phyloP scores from a whole-genome alignment of 2,329 filamentous ascomycete species.

The Hypomyces perniciosus region DNA sequence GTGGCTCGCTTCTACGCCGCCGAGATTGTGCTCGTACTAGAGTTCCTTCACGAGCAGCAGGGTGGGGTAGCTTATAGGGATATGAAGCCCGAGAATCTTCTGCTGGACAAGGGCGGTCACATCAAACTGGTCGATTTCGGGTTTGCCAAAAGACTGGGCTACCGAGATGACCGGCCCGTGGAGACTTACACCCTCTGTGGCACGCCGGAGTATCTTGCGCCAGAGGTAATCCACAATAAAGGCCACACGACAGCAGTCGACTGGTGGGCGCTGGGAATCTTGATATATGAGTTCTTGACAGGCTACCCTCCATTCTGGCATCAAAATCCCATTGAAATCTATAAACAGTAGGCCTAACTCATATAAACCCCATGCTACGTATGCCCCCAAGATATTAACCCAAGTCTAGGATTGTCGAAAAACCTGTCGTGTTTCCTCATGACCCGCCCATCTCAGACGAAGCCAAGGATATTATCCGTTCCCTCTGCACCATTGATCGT shows the following conservation, averaged over 20 bases:
- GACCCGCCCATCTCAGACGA: constrained; percentile 59
- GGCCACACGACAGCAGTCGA: constrained; percentile 71
- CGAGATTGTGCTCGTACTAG: constrained; percentile 75
- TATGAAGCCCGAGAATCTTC: constrained; percentile 75
- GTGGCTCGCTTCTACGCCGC: constrained; percentile 77
- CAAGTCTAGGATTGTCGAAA: constrained; percentile 66
- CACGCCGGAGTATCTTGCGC: constrained; percentile 77
- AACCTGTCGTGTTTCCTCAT: constrained; percentile 67
- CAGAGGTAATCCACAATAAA: constrained; percentile 79
- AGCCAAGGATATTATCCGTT: constrained; percentile 68
- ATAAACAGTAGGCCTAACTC: constrained; percentile 56
- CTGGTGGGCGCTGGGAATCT: constrained; percentile 81
- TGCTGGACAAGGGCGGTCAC: constrained; percentile 71
- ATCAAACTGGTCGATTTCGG: constrained; percentile 82
- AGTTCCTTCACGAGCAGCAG: constrained; percentile 73
- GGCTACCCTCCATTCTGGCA: constrained; percentile 86
- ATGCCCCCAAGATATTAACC: not conserved
- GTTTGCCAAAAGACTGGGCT: constrained; percentile 72
- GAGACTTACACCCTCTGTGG: constrained; percentile 82
- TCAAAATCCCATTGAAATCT: constrained; percentile 80
- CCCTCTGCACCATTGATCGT: constrained; percentile 72
- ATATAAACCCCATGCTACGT: not conserved
- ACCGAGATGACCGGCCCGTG: constrained; percentile 40
- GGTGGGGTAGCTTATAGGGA: constrained; percentile 75
- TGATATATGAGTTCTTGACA: constrained; percentile 79